Evolutionary conservation across 2,329 filamentous ascomycete species (phyloP).

Genomic region (Fusarium ambrosium): DNA sequence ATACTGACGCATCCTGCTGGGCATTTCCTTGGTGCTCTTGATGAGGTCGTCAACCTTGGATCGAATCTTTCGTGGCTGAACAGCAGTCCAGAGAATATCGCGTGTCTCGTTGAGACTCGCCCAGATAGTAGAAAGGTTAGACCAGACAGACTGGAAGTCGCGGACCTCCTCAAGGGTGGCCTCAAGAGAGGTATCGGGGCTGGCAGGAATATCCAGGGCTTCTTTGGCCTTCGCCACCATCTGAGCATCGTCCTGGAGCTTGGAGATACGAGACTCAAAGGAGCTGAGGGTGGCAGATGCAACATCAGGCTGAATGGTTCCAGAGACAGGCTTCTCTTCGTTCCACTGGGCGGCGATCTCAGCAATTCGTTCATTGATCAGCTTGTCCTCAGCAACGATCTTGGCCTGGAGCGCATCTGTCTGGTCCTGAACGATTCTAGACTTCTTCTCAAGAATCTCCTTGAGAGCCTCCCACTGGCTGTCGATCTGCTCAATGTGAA

Average conservation of each 20-base stretch:
- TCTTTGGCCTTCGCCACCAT: slow-evolving; percentile 98
- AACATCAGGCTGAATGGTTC: slow-evolving; percentile 89
- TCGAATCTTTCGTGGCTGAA: slow-evolving; percentile 93
- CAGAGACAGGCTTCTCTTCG: slow-evolving; percentile 96
- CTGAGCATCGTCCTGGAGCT: slow-evolving; percentile 87
- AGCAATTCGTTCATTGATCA: slow-evolving; percentile 88
- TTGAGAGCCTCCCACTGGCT: slow-evolving; percentile 95
- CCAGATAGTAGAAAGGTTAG: slow-evolving; percentile 95
- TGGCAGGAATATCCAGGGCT: slow-evolving; percentile 88
- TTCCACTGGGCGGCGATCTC: slow-evolving; percentile 92
- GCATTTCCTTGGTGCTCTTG: slow-evolving; percentile 99
- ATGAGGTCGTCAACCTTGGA: slow-evolving; percentile 90
- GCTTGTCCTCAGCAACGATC: slow-evolving; percentile 92
- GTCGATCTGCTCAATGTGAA: slow-evolving; percentile 95
- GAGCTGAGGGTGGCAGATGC: slow-evolving; percentile 84
- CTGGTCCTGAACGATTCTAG: slow-evolving; percentile 96
- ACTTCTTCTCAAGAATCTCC: slow-evolving; percentile 91
- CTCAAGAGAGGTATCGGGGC: slow-evolving; percentile 83
- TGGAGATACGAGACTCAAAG: slow-evolving; percentile 88
- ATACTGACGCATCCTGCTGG: slow-evolving; percentile 98
- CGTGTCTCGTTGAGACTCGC: slow-evolving; percentile 93
- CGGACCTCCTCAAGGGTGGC: slow-evolving; percentile 94
- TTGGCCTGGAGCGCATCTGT: slow-evolving; percentile 95
- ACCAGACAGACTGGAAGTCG: slow-evolving; percentile 99
- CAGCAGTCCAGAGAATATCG: slow-evolving; percentile 93